A percentile compares a stretch with the other conserved stretches of the same genome.
phyloP scores from a whole-genome alignment of 306 rosid species.

The Trifolium fragiferum region DNA sequence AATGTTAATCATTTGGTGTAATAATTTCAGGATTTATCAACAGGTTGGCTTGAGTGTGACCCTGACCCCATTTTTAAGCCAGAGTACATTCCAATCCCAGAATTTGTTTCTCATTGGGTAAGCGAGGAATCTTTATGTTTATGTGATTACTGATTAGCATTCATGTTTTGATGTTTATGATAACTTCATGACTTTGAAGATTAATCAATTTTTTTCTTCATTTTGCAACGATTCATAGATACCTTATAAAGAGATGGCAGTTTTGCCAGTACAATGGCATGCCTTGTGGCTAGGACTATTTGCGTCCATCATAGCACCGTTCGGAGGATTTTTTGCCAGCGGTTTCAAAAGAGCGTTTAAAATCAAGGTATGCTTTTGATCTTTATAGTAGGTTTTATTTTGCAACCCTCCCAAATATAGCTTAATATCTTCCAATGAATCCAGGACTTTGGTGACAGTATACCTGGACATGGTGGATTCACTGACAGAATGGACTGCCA shows the following conservation, averaged over 20 bases:
- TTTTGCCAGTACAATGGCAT: constrained; percentile 94
- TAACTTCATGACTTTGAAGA: constrained; percentile 17
- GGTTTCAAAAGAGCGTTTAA: constrained; percentile 98
- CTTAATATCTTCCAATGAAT: constrained; percentile 37
- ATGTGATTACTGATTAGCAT: background rate
- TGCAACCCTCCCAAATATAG: constrained; percentile 24
- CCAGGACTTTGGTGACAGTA: constrained; percentile 95
- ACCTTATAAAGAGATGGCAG: constrained; percentile 70
- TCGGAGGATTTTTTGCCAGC: constrained; percentile 98
- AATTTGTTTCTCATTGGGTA: constrained; percentile 72
- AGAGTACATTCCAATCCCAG: constrained; percentile 65
- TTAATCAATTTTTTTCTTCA: background rate
- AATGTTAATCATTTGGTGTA: constrained; percentile 35
- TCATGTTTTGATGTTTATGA: background rate
- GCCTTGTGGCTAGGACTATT: constrained; percentile 89
- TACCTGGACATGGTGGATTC: constrained; percentile 99
- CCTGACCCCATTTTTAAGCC: constrained; percentile 90
- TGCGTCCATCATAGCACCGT: constrained; percentile 97
- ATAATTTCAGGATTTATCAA: constrained; percentile 82
- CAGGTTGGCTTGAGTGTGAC: constrained; percentile 93
- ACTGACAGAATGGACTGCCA: constrained; percentile 99
- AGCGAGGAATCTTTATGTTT: constrained; percentile 31
- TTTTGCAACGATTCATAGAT: constrained; percentile 53
- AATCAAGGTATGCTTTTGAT: constrained; percentile 68
- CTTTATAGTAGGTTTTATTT: constrained; percentile 22